These are phyloP conservation scores for Cadophora sp. DNA, from an alignment of 2,329 filamentous ascomycete genomes.

Conservation along the genomic window DNA sequence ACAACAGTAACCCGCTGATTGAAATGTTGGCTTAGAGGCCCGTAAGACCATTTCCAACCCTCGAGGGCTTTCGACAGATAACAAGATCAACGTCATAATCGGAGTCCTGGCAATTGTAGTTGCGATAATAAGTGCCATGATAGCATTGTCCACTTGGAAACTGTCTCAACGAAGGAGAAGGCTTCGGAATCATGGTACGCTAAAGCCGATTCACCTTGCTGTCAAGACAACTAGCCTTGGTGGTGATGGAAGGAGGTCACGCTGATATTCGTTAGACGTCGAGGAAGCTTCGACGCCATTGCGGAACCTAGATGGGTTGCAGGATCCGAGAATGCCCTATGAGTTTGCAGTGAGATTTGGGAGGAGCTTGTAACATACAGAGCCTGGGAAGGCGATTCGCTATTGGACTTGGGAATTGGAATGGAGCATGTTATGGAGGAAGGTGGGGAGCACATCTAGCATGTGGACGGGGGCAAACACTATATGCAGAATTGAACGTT, in stretches of 20 bases:
- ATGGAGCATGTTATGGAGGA: too few species aligned
- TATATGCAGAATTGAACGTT: neutral
- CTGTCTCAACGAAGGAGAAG: neutral
- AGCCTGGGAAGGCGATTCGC: neutral
- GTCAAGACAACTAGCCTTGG: neutral
- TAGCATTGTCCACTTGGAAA: conserved; percentile 8
- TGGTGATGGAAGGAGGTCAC: neutral
- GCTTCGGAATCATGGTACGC: neutral
- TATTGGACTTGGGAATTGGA: neutral
- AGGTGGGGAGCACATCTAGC: too few species aligned
- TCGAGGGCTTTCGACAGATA: neutral
- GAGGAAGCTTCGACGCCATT: neutral
- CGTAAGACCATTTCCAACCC: neutral
- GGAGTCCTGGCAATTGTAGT: neutral
- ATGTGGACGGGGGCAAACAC: neutral
- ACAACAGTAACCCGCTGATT: too few species aligned
- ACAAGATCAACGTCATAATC: conserved; percentile 13
- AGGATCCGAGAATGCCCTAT: neutral
- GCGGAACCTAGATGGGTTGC: neutral
- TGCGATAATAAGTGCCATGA: neutral
- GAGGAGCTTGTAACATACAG: conserved; percentile 6
- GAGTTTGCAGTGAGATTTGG: conserved; percentile 18
- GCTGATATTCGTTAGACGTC: neutral
- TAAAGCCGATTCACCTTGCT: too few species aligned
- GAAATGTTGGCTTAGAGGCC: neutral